Conservation (phyloP, 345 rosid species). For the Eucalyptus marginata region DNA sequence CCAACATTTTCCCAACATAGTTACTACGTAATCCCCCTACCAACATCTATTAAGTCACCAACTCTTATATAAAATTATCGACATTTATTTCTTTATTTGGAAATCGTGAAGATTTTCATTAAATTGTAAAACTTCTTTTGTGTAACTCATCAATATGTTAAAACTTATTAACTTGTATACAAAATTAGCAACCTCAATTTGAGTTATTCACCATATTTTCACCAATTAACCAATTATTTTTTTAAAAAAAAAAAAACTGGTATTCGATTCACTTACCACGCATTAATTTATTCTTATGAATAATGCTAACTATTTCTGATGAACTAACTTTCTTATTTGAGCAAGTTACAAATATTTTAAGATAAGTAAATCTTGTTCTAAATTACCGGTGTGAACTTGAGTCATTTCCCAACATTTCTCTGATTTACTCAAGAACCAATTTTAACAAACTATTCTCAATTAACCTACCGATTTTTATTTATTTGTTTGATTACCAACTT, state of each 20-base stretch:
- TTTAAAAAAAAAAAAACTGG: neutral
- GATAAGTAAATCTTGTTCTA: neutral
- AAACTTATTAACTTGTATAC: conserved; percentile 19
- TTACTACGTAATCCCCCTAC: neutral
- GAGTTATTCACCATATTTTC: neutral
- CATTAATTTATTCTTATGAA: neutral
- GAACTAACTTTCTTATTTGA: neutral
- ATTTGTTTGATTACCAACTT: neutral
- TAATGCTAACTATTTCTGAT: neutral
- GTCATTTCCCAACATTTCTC: neutral
- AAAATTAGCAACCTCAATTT: neutral
- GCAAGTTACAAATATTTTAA: neutral
- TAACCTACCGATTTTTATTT: too few relatives aligned
- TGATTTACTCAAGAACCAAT: neutral
- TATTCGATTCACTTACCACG: neutral
- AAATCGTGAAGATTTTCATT: neutral
- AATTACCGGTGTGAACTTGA: neutral
- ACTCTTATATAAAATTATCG: neutral
- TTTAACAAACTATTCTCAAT: neutral
- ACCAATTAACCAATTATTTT: neutral
- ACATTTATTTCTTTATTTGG: neutral
- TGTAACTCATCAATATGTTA: neutral
- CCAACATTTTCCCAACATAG: neutral
- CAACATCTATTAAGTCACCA: neutral
- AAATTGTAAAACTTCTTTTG: neutral